These are phyloP conservation scores for Phytophthora pini DNA, from an alignment of 352 stramenopile species.

Conservation along the genomic window DNA sequence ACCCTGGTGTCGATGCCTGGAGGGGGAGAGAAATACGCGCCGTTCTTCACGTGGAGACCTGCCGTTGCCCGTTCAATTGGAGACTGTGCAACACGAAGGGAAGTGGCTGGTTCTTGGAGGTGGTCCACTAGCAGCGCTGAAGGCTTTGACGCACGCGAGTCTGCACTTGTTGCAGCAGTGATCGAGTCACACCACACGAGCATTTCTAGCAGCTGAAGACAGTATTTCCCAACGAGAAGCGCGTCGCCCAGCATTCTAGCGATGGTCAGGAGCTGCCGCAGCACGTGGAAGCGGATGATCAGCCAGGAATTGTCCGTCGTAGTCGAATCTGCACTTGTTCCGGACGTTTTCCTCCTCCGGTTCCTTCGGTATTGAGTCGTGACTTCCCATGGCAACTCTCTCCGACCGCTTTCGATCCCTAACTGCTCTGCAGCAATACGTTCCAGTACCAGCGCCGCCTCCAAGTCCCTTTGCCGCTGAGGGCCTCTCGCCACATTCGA, in stretches of 20 bases:
- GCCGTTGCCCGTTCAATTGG: constrained; percentile 24
- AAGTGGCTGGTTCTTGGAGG: constrained; percentile 41
- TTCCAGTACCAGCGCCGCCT: constrained; percentile 65
- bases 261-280: constrained; percentile 76
- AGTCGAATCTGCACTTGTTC: constrained; percentile 5
- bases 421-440: constrained; percentile 54
- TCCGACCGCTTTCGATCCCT: constrained; percentile 41
- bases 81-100: constrained; percentile 29
- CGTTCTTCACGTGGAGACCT: constrained; percentile 59
- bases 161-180: constrained; percentile 6
- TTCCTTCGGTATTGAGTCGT: constrained; percentile 45
- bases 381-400: constrained; percentile 45
- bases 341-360: constrained; percentile 25
- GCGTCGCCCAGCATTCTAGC: constrained; percentile 63
- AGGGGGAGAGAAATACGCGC: constrained; percentile 70
- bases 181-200: constrained; percentile 69
- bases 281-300: constrained; percentile 74
- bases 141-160: constrained; percentile 7
- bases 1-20: constrained; percentile 69
- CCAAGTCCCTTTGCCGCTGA: constrained; percentile 55
- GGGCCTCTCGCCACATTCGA: constrained; percentile 24
- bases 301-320: constrained; percentile 63
- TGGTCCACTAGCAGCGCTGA: constrained; percentile 38
- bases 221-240: constrained; percentile 59
- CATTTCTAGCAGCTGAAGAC: constrained; percentile 70